Percentiles rank a stretch among this genome's conserved stretches.
phyloP scores from a whole-genome alignment of 2,329 filamentous ascomycete genomes.

The Tolypocladium capitatum region DNA sequence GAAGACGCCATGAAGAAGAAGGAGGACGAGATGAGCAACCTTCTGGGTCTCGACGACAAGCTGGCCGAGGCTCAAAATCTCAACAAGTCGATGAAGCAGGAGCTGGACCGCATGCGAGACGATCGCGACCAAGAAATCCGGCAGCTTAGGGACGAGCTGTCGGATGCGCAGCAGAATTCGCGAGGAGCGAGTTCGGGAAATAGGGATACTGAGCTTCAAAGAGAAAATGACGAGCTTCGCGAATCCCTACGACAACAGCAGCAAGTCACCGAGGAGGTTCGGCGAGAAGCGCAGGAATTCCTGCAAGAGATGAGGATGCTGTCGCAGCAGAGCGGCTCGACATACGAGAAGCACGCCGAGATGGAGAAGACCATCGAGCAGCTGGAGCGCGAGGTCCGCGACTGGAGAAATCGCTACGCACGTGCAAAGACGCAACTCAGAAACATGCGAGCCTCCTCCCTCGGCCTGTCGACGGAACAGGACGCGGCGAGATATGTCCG shows the following conservation, averaged over 20 bases:
- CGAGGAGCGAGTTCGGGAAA: conserved; percentile 12
- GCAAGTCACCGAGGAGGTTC: conserved; percentile 73
- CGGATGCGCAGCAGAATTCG: conserved; percentile 30
- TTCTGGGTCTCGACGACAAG: conserved; percentile 56
- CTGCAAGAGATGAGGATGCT: conserved; percentile 80
- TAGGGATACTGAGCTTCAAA: conserved; percentile 42
- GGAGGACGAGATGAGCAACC: conserved; percentile 52
- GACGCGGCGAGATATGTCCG: conserved; percentile 55
- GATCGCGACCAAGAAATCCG: conserved; percentile 53
- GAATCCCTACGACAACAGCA: conserved; percentile 59
- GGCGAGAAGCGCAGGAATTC: conserved; percentile 69
- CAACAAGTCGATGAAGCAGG: conserved; percentile 67
- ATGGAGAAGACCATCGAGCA: conserved; percentile 61
- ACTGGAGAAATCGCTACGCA: conserved; percentile 85
- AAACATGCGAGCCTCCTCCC: conserved; percentile 65
- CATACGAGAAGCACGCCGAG: conserved; percentile 70
- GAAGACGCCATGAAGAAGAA: conserved; percentile 58
- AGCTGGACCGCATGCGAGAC: conserved; percentile 60
- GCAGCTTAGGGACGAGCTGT: conserved; percentile 36
- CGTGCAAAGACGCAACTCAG: conserved; percentile 78
- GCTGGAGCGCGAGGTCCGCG: conserved; percentile 70
- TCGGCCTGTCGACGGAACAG: conserved; percentile 55
- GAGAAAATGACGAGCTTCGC: conserved; percentile 58
- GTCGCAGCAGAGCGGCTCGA: conserved; percentile 64
- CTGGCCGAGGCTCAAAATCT: conserved; percentile 60